Evolutionary conservation across 108 stramenopile species (phyloP).

Genomic region (Fistulifera pelliculosa): DNA sequence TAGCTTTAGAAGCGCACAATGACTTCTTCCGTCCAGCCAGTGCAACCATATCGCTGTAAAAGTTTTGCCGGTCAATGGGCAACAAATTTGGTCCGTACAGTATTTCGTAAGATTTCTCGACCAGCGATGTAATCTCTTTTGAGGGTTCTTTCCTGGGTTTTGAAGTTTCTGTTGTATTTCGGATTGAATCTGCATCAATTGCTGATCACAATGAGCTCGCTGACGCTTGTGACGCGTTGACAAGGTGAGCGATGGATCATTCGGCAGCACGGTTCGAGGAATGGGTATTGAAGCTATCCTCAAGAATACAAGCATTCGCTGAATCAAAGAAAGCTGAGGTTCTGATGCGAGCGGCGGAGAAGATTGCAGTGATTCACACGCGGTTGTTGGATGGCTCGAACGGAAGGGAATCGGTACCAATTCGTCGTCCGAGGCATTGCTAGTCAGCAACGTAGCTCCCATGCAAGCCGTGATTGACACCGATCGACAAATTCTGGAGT

Average conservation of each 20-base stretch:
- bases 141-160: not conserved
- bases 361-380: too few relatives aligned
- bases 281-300: not conserved
- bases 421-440: too few relatives aligned
- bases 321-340: too few relatives aligned
- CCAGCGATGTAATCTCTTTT: not conserved
- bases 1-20: constrained; percentile 29
- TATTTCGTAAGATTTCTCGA: constrained; percentile 18
- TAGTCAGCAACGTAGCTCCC: too few relatives aligned
- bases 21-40: constrained; percentile 53
- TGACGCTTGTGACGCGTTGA: not conserved
- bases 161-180: not conserved
- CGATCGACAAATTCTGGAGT: too few relatives aligned
- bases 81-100: constrained; percentile 64
- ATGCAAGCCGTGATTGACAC: too few relatives aligned
- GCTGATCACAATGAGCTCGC: not conserved
- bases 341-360: too few relatives aligned
- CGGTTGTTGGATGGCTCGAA: too few relatives aligned
- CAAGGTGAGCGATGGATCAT: constrained; percentile 1
- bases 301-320: too few relatives aligned
- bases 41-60: constrained; percentile 69
- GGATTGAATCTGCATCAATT: not conserved
- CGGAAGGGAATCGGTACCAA: too few relatives aligned
- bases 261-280: not conserved
- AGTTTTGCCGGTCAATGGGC: constrained; percentile 65